phyloP scores from a whole-genome alignment of 495 filamentous ascomycete genomes.

The Copromyces sp. region DNA sequence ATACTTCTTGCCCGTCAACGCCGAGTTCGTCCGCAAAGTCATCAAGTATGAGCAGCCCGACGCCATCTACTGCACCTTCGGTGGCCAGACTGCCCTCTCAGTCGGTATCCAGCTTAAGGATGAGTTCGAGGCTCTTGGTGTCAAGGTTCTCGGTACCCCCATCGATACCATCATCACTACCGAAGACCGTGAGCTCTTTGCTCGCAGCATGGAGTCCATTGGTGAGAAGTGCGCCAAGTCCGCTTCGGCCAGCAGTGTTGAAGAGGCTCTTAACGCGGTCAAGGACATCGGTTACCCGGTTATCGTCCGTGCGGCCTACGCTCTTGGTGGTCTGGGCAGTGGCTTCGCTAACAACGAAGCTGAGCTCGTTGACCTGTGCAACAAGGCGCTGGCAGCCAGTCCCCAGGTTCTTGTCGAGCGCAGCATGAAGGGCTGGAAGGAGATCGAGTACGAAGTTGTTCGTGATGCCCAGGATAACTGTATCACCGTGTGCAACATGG shows the following conservation, averaged over 20 bases:
- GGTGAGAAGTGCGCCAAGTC: constrained; percentile 97
- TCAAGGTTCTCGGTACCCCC: constrained; percentile 88
- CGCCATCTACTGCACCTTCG: constrained; percentile 92
- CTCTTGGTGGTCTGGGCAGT: constrained; percentile 87
- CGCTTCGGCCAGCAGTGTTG: constrained; percentile 74
- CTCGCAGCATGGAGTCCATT: constrained; percentile 96
- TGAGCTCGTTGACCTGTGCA: constrained; percentile 84
- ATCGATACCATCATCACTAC: constrained; percentile 98
- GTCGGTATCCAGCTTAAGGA: constrained; percentile 96
- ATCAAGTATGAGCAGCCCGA: constrained; percentile 87
- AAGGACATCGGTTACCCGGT: constrained; percentile 90
- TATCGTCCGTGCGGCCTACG: constrained; percentile 94
- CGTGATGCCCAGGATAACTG: constrained; percentile 95
- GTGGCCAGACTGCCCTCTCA: constrained; percentile 87
- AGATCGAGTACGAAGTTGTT: constrained; percentile 97
- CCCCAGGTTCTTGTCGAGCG: constrained; percentile 93
- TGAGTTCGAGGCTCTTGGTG: constrained; percentile 83
- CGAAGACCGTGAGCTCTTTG: constrained; percentile 93
- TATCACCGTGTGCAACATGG: constrained; percentile 99
- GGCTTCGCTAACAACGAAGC: constrained; percentile 87
- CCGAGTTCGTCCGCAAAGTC: constrained; percentile 95
- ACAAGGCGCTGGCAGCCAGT: constrained; percentile 87
- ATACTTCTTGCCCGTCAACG: constrained; percentile 94
- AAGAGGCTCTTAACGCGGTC: constrained; percentile 76
- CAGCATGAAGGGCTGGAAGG: constrained; percentile 99